Conservation (phyloP, 2,329 filamentous ascomycete genomes). For the Ophidiomyces ophidiicola region DNA sequence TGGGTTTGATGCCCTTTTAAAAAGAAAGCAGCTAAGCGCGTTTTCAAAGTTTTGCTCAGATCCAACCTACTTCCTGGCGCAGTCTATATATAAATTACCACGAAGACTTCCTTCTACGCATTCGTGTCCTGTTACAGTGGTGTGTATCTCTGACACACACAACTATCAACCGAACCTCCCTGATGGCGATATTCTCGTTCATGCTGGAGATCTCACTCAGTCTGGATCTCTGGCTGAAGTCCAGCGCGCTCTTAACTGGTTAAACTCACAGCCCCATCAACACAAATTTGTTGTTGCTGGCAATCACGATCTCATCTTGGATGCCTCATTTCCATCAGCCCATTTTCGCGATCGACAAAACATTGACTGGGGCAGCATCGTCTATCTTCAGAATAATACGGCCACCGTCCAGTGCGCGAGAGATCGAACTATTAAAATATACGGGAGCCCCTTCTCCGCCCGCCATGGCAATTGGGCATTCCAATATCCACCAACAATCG, state of each 20-base stretch:
- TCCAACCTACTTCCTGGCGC: slow-evolving; percentile 16
- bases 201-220: slow-evolving; percentile 40
- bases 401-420: slow-evolving; percentile 48
- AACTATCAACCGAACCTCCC: slow-evolving; percentile 18
- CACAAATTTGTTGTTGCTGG: slow-evolving; percentile 70
- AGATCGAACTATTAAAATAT: slow-evolving; percentile 52
- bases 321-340: slow-evolving; percentile 44
- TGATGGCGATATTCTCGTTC: slow-evolving; percentile 30
- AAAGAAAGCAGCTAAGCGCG: slow-evolving; percentile 13
- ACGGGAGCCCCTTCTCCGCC: slow-evolving; percentile 64
- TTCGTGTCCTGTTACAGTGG: slow-evolving; percentile 13
- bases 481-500: slow-evolving; percentile 51
- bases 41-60: slow-evolving; percentile 15
- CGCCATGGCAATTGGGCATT: slow-evolving; percentile 62
- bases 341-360: neutral
- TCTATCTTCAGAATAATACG: slow-evolving; percentile 58
- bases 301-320: slow-evolving; percentile 76
- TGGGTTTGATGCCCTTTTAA: slow-evolving; percentile 14
- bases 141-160: slow-evolving; percentile 25
- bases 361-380: slow-evolving; percentile 47
- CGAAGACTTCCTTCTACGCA: slow-evolving; percentile 10
- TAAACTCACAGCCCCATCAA: slow-evolving; percentile 54
- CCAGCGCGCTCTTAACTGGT: slow-evolving; percentile 65
- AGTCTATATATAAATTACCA: slow-evolving; percentile 14
- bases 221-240: slow-evolving; percentile 56